A percentile compares a stretch with the other conserved stretches of the same genome.
phyloP scores from a whole-genome alignment of 2,329 filamentous ascomycete species.

The Cladosporium halotolerans region DNA sequence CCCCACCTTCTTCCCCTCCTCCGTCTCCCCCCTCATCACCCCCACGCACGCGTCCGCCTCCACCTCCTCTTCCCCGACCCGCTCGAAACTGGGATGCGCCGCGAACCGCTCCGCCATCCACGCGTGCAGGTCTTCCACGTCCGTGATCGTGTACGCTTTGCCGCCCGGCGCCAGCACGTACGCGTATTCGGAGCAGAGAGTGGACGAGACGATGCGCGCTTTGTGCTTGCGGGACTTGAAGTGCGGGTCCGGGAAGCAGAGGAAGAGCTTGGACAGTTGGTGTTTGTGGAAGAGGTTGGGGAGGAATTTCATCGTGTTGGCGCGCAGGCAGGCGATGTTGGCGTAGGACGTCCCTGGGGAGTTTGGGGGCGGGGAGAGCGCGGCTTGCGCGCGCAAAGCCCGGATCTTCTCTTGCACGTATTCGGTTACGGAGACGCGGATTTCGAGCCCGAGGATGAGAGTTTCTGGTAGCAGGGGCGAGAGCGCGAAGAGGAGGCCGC shows the following conservation, averaged over 20 bases:
- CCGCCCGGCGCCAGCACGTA: conserved; percentile 79
- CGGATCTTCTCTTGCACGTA: conserved; percentile 84
- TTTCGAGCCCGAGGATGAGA: conserved; percentile 84
- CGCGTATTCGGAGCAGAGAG: conserved; percentile 88
- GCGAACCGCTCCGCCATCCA: conserved; percentile 92
- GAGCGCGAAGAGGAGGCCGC: conserved; percentile 80
- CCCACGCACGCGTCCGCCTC: conserved; percentile 67
- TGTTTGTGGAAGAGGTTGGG: conserved; percentile 85
- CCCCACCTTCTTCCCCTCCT: conserved; percentile 94
- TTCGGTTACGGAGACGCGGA: conserved; percentile 80
- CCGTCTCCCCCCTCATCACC: conserved; percentile 76
- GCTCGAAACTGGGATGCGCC: conserved; percentile 70
- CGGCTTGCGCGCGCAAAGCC: conserved; percentile 65
- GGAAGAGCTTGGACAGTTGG: conserved; percentile 86
- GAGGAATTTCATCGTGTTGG: conserved; percentile 99
- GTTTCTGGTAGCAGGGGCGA: conserved; percentile 74
- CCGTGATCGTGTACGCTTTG: conserved; percentile 90
- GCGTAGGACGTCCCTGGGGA: conserved; percentile 58
- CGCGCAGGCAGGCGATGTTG: conserved; percentile 81
- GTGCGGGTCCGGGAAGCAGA: conserved; percentile 97
- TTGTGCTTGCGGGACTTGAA: conserved; percentile 98
- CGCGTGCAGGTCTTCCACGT: conserved; percentile 85
- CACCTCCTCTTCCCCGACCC: conserved; percentile 55
- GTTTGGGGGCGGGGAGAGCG: conserved; percentile 3
- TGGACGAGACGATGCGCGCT: conserved; percentile 83